phyloP scores from a whole-genome alignment of 2,329 filamentous ascomycete genomes.

The Diplodia seriata region DNA sequence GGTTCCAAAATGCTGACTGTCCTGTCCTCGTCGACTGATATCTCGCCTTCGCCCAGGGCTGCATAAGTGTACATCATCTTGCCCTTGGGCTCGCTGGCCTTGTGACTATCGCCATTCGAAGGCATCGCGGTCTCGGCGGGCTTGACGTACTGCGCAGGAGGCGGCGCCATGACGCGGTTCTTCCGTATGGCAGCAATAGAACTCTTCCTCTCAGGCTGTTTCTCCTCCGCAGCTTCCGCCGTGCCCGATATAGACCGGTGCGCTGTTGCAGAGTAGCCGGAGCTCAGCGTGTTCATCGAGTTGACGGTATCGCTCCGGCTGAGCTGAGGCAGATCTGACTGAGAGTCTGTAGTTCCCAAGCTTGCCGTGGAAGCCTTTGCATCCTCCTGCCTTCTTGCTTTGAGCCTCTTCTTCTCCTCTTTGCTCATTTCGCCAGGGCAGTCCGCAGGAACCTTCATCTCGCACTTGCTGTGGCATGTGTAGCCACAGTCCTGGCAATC shows the following conservation, averaged over 20 bases:
- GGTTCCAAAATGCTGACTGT: conserved; percentile 79
- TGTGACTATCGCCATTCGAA: conserved; percentile 48
- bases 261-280: conserved; percentile 82
- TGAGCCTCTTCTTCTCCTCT: conserved; percentile 94
- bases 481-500: conserved; percentile 97
- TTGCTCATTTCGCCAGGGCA: conserved; percentile 94
- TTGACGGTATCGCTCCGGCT: conserved; percentile 87
- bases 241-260: conserved; percentile 75
- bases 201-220: conserved; percentile 50
- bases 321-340: conserved; percentile 71
- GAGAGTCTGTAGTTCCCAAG: conserved; percentile 56
- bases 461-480: conserved; percentile 97
- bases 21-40: conserved; percentile 76
- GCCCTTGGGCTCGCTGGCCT: conserved; percentile 67
- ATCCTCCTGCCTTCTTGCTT: conserved; percentile 80
- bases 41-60: conserved; percentile 78
- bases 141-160: conserved; percentile 79
- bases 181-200: conserved; percentile 53
- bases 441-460: conserved; percentile 97
- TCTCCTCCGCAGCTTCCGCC: conserved; percentile 60
- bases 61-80: conserved; percentile 93
- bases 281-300: conserved; percentile 75
- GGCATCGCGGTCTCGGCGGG: conserved; percentile 54
- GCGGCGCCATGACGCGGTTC: conserved; percentile 83
- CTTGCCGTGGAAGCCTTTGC: conserved; percentile 65